Evolutionary conservation across 2,329 filamentous ascomycete species (phyloP), one percentile per base, ranked within the genome.

Genomic region (Xylariomycetidae sp.): DNA sequence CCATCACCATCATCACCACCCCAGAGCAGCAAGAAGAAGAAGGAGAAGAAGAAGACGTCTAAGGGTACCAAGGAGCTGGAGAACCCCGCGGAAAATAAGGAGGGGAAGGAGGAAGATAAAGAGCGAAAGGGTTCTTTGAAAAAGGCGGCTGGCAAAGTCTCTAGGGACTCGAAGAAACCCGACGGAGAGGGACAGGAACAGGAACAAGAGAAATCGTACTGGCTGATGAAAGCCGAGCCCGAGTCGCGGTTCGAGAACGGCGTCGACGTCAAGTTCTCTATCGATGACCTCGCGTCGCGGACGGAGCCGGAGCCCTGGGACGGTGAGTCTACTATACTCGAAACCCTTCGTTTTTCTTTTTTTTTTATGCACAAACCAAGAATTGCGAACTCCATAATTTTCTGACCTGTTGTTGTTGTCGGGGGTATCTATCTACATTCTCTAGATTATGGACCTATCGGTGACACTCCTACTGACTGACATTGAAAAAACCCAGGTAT

Each of bases 231-330:
- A 63, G 85, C 86, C 0, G 85, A 98, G 62, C 90, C 92, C 0
- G 85, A 94, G 49, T 79, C 88, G 4, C 82, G 92, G 5, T 65
- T 88, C 12, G 88, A 94, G 57, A 90, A 88, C 34, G 90, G 88
- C 1, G 69, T 85, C 31, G 89, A 97, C 55, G 87, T 96, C 28
- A 84, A 80, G 46, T 98, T 97, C 63, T 94, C 88, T 1, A 96
- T 98, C 51, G 88, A 97, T 51, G 89, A 97, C 56, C 64, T 98
- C 22, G 73, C 75, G 11, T 74, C 77, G 1, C 83, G 78, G 51
- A 79, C 69, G 1, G 73, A 77, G 50, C 88, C 90, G 2, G 90
- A 97, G 54, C 82, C 86, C 1, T 98, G 92, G 92, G 85, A 94
- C 62, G 92, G 87, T 85, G 64, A 55, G 76, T 69, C 25, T 53